A percentile compares a stretch with the other conserved stretches of the same genome.
Conservation (phyloP, 352 stramenopile species). For the Globisporangium okanoganense region DNA sequence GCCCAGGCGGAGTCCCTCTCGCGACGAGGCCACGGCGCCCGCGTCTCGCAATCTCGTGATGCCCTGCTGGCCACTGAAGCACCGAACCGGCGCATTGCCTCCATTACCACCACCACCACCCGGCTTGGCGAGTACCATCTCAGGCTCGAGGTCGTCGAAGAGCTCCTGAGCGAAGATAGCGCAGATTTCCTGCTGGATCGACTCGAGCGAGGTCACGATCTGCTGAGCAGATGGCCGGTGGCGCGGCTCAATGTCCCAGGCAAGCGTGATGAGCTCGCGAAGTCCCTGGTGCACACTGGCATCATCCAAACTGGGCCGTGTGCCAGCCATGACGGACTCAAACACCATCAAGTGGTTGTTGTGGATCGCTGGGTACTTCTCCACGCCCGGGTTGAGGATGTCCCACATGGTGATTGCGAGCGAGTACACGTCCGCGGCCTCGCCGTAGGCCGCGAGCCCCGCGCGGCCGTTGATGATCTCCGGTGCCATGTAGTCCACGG, state of each 20-base stretch:
- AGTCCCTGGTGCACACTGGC: constrained; percentile 18
- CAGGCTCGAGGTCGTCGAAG: constrained; percentile 12
- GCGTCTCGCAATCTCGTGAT: constrained; percentile 18
- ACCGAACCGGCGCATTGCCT: constrained; percentile 10
- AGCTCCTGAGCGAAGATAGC: constrained; percentile 23
- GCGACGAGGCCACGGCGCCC: constrained; percentile 6
- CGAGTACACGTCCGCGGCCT: constrained; percentile 48
- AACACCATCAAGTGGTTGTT: constrained; percentile 24
- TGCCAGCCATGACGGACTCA: constrained; percentile 26
- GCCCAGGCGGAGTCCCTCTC: constrained; percentile 30
- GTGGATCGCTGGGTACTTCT: constrained; percentile 19
- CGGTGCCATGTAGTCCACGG: constrained; percentile 50
- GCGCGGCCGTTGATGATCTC: constrained; percentile 41
- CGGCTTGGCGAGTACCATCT: constrained; percentile 7
- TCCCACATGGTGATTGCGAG: constrained; percentile 55
- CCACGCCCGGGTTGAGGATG: constrained; percentile 27
- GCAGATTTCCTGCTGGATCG: constrained; percentile 23
- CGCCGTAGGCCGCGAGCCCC: constrained; percentile 25
- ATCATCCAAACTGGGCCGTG: constrained; percentile 19
- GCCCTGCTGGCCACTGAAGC: constrained; percentile 21
- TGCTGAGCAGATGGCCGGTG: constrained; percentile 19
- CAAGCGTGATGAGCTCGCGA: constrained; percentile 21
- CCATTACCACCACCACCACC: not conserved
- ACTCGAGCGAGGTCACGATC: constrained; percentile 27
- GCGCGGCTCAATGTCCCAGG: constrained; percentile 23